Evolutionary conservation across 208 protist genomes (phyloP), one percentile per base, ranked within the genome.

Genomic region (Acanthamoeba lenticulata): DNA sequence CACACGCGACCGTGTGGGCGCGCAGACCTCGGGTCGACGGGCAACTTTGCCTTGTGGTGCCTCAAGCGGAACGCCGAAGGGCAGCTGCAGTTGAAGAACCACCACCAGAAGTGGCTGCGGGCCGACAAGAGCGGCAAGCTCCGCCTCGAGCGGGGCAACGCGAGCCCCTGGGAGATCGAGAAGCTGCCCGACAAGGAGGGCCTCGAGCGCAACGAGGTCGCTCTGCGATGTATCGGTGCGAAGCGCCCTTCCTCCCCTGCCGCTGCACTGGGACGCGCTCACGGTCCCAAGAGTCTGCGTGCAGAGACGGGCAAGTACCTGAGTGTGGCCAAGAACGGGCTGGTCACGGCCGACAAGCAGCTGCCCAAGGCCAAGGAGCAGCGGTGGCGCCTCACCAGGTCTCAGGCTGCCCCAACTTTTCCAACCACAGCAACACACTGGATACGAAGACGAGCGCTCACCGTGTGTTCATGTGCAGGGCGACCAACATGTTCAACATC

Each of bases 401-500:
- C 52, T 36, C 57, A 1, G 45, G 45, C 57, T 36, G 5, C 47
- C 47, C 32, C 19, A 21, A 1, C 65, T 74, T 74, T 34, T 9
- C 27, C 60, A 69, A 5, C 5, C 27, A 69, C 60, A 69, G 13
- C 5, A 6, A 69, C 65, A 74, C 36, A 42, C 65, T 27, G 7
- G 13, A 2, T 32, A 17, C 65, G 27, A 62, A 7, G 21, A 62
- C 11, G 19, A 11, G 29, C 55, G 11, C n/a, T n/a, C n/a, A n/a
- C n/a, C n/a, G n/a, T n/a, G n/a, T n/a, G n/a, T n/a, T n/a, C n/a
- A n/a, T n/a, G n/a, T n/a, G n/a, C 69, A 79, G 69, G 38, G 74
- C 44, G 42, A 85, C 32, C 38, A 85, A 85, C 9, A n/a, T 85
- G 44, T 85, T 85, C 74, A 85, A 85, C 74, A 57, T 91, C 15